Evolutionary conservation across 2,329 filamentous ascomycete species (phyloP), one percentile per base, ranked within the genome.

Genomic region (Beauveria sp.): DNA sequence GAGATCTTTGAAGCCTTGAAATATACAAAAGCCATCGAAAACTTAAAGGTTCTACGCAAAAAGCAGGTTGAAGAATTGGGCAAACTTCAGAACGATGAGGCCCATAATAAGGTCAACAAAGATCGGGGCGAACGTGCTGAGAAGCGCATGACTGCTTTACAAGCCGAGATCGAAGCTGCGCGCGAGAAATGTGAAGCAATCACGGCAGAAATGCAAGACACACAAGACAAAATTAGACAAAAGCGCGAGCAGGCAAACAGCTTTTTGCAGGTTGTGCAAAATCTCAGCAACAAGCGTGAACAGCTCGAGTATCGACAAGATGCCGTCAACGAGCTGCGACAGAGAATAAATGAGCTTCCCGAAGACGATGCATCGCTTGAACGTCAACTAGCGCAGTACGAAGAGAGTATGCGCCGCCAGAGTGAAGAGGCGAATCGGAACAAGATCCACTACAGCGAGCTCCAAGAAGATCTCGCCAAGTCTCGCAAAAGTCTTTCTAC

Each of bases 1-100:
- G 91, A 96, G 71, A 99, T 99, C 12, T 99, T 99, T 67, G 95
- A 98, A 75, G 95, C 95, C 1, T 81, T 91, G 75, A 97, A 96
- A 72, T 99, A 98, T 74, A 96, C 93, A 40, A 97, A 96, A 70
- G 95, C 93, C 20, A 96, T 99, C 63, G 93, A 97, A 51, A 96
- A 96, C 72, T 89, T 99, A 71, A 97, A 96, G 71, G 73, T 86
- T 10, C 80, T 98, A 55, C 83, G 88, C 45, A 99, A 98, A 76
- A 88, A 87, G 66, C 88, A 96, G 66, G 88, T 87, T 42, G 86
- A 89, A 65, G 83, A 93, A 64, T 81, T 98, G 10, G 83, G 79
- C 18, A 84, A 87, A 63, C 82, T 89, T 62, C 91, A 90, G 69
- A 84, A 88, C 49, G 83, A 89, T 63, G 91, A 96, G 70, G 81